Evolutionary conservation across 2,329 filamentous ascomycete genomes (phyloP).

Genomic region (Diaporthe capsici): DNA sequence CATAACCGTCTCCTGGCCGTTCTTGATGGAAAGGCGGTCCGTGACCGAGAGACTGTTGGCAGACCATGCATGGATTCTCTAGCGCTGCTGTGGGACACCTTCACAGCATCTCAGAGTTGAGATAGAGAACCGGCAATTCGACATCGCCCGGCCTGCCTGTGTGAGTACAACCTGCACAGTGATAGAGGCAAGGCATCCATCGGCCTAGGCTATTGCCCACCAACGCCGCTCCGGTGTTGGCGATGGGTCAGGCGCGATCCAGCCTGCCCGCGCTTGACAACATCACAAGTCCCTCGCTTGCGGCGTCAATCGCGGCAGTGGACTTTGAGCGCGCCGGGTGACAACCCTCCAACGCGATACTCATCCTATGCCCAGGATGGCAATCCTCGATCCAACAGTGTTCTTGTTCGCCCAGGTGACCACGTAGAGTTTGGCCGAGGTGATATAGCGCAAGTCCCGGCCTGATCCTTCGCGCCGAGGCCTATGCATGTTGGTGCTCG

Average conservation of each 20-base stretch:
- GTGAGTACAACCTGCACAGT: not conserved
- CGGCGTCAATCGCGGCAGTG: conserved; percentile 20
- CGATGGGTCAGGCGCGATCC: not conserved
- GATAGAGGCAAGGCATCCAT: not conserved
- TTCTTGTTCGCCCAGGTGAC: conserved; percentile 8
- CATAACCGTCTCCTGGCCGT: not conserved
- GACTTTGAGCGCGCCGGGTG: not conserved
- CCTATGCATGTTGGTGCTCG: conserved; percentile 16
- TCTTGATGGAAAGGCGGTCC: not conserved
- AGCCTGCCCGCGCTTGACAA: conserved; percentile 4
- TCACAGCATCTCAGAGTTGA: not conserved
- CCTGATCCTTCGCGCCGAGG: conserved; percentile 20
- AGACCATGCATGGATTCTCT: not conserved
- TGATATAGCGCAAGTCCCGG: conserved; percentile 10
- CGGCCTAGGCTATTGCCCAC: not conserved
- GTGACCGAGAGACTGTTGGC: not conserved
- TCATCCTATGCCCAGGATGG: not conserved
- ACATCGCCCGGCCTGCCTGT: not conserved
- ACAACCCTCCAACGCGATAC: not conserved
- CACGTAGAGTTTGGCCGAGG: not conserved
- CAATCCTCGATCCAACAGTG: conserved; percentile 7
- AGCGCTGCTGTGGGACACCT: not conserved
- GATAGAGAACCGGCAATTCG: not conserved
- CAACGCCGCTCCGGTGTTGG: not conserved
- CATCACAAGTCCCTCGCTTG: not conserved